These are phyloP conservation scores for Ambrosia hybrid DNA, from an alignment of 140 eudicot species.

Conservation along the genomic window DNA sequence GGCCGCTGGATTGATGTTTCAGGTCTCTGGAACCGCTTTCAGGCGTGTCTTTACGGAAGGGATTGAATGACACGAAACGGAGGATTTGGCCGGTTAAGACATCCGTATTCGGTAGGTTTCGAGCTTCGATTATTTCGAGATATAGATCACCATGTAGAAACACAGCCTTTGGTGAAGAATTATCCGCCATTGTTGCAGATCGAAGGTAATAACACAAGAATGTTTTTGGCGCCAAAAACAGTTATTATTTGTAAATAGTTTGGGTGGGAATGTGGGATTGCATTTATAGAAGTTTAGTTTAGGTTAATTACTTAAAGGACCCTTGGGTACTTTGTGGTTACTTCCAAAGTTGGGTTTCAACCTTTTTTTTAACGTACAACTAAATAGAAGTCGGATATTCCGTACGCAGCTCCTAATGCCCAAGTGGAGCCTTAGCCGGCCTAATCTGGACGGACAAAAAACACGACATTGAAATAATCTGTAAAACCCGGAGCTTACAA, in stretches of 20 bases:
- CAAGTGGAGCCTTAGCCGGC: too few relatives aligned
- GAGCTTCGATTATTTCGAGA: slow-evolving; percentile 62
- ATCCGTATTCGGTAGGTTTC: slow-evolving; percentile 79
- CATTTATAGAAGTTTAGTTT: slow-evolving; percentile 17
- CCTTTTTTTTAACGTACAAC: too few relatives aligned
- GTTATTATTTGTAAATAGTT: slow-evolving; percentile 1
- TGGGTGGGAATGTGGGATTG: slow-evolving; percentile 5
- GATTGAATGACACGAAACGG: slow-evolving; percentile 49
- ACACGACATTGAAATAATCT: too few relatives aligned
- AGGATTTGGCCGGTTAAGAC: slow-evolving; percentile 66
- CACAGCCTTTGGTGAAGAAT: slow-evolving; percentile 36
- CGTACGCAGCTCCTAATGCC: too few relatives aligned
- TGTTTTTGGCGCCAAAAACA: slow-evolving; percentile 13
- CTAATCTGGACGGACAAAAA: too few relatives aligned
- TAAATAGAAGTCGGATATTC: too few relatives aligned
- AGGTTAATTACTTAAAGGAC: slow-evolving; percentile 14
- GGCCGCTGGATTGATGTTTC: slow-evolving; percentile 37
- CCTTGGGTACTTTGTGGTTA: slow-evolving; percentile 18
- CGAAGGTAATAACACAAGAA: not conserved
- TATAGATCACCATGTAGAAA: slow-evolving; percentile 81
- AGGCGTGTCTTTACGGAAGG: slow-evolving; percentile 45
- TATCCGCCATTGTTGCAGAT: slow-evolving; percentile 42
- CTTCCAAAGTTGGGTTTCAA: slow-evolving; percentile 19
- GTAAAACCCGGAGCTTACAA: too few relatives aligned
- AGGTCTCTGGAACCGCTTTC: slow-evolving; percentile 35